These are phyloP conservation scores for Eragrostis curvula DNA, from an alignment of 176 grass and related monocot species.

Conservation along the genomic window DNA sequence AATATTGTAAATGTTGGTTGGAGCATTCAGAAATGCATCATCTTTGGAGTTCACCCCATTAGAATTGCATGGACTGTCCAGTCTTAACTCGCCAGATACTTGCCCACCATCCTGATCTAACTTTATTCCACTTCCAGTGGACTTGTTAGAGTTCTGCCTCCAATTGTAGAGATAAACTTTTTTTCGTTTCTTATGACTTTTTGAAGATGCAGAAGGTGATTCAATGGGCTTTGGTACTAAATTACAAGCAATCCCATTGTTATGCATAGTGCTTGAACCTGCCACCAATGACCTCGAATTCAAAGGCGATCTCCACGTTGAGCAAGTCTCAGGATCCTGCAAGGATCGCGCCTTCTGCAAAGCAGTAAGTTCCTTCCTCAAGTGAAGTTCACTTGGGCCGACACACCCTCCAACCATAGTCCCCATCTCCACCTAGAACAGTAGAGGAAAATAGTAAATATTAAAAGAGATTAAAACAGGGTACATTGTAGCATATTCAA, in stretches of 20 bases:
- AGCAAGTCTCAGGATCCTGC: slow-evolving; percentile 72
- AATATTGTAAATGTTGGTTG: slow-evolving; percentile 48
- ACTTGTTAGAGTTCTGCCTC: slow-evolving; percentile 76
- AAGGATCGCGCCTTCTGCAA: slow-evolving; percentile 62
- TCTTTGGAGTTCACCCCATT: slow-evolving; percentile 52
- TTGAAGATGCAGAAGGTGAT: slow-evolving; percentile 39
- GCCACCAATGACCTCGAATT: slow-evolving; percentile 48
- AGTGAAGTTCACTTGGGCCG: slow-evolving; percentile 83
- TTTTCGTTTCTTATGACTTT: slow-evolving; percentile 58
- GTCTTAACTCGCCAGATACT: slow-evolving; percentile 48
- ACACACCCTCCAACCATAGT: slow-evolving; percentile 63
- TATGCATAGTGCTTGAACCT: slow-evolving; percentile 43
- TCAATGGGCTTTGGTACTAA: slow-evolving; percentile 34
- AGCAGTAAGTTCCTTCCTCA: slow-evolving; percentile 74
- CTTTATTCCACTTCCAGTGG: slow-evolving; percentile 54
- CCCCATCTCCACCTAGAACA: slow-evolving; percentile 31
- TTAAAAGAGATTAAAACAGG: slow-evolving; percentile 5
- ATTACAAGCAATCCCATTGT: slow-evolving; percentile 23
- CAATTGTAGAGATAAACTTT: slow-evolving; percentile 89
- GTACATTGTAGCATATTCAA: not conserved
- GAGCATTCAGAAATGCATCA: slow-evolving; percentile 38
- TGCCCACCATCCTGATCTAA: slow-evolving; percentile 46
- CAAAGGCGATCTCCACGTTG: slow-evolving; percentile 70
- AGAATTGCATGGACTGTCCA: slow-evolving; percentile 52
- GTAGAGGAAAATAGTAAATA: not conserved